Evolutionary conservation across 1,139 yeast genomes (phyloP), one percentile per base, ranked within the genome.

Genomic region (Hemisphaericaspora lyxosophila): DNA sequence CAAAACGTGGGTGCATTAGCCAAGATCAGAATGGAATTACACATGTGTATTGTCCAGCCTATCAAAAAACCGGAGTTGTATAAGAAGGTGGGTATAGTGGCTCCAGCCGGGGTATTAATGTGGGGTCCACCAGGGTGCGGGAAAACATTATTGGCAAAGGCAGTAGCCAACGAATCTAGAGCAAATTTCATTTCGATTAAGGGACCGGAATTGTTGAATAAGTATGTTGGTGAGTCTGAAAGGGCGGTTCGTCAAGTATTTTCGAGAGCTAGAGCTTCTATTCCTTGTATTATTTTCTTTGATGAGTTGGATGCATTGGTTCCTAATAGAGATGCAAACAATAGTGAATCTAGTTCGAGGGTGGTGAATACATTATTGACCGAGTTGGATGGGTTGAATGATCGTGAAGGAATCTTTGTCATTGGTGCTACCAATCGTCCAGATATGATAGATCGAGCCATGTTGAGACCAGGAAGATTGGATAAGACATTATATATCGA

Each of bases 101-200:
- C 97, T 0, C 97, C 98, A 1, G 90, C 97, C 0, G 99, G 99
- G 39, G 98, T 92, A 0, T 67, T 92, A 15, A 75, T 92, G 72
- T 92, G 98, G 98, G 99, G 99, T 0, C 99, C 98, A 2, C 98
- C 98, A 2, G 98, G 98, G 16, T 92, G 97, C 67, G 98, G 98
- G 73, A 92, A 92, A 57, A 92, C 98, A 0, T 70, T 92, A 40
- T 69, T 92, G 35, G 98, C 97, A 1, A 92, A 92, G 55, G 98
- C 97, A 0, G 97, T 92, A 8, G 98, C 98, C 11, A 90, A 92
- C 57, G 97, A 92, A 62, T 87, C 96, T 1, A 77, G 95, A 39
- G 97, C 97, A 7, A 92, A 92, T 58, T 92, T 92, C 61, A 92
- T 92, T 31, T 86, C 96, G 7, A 89, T 92, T 28, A 84, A 94